A percentile compares a stretch with the other conserved stretches of the same genome.
Conservation (phyloP, 2,329 filamentous ascomycete genomes). For the Seiridium cupressi region DNA sequence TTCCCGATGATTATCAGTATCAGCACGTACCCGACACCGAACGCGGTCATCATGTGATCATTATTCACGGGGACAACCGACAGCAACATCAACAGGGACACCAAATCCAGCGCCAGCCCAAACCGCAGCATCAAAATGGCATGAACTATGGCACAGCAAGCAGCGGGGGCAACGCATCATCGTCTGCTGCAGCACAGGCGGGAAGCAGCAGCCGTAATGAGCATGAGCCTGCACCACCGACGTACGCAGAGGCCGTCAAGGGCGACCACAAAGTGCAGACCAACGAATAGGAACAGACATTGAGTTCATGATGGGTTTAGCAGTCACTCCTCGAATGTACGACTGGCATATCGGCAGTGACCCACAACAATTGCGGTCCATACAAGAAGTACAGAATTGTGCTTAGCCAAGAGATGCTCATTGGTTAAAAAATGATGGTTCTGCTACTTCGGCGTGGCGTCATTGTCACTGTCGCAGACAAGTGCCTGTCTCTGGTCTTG, state of each 20-base stretch:
- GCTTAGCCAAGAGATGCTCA: too few relatives aligned
- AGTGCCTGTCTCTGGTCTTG: too few relatives aligned
- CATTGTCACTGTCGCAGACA: too few relatives aligned
- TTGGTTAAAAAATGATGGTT: too few relatives aligned
- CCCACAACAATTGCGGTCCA: too few relatives aligned
- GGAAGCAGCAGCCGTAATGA: constrained; percentile 43
- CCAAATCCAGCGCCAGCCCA: constrained; percentile 29
- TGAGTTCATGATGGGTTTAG: neutral
- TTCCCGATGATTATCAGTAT: constrained; percentile 78
- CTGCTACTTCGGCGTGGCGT: too few relatives aligned
- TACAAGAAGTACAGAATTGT: too few relatives aligned
- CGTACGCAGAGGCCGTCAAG: constrained; percentile 85
- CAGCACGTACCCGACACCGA: constrained; percentile 57
- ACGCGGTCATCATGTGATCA: constrained; percentile 72
- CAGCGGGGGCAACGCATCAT: constrained; percentile 23
- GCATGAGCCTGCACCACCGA: constrained; percentile 60
- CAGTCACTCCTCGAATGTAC: too few relatives aligned
- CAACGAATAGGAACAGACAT: constrained; percentile 42
- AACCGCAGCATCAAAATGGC: constrained; percentile 28
- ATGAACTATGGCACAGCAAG: constrained; percentile 48
- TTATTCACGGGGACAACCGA: constrained; percentile 47
- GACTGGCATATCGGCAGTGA: too few relatives aligned
- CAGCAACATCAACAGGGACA: constrained; percentile 28
- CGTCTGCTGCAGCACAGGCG: constrained; percentile 34
- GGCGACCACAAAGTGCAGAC: constrained; percentile 90